These are phyloP conservation scores for Colletotrichum godetiae DNA, from an alignment of 2,329 filamentous ascomycete species.

Conservation along the genomic window DNA sequence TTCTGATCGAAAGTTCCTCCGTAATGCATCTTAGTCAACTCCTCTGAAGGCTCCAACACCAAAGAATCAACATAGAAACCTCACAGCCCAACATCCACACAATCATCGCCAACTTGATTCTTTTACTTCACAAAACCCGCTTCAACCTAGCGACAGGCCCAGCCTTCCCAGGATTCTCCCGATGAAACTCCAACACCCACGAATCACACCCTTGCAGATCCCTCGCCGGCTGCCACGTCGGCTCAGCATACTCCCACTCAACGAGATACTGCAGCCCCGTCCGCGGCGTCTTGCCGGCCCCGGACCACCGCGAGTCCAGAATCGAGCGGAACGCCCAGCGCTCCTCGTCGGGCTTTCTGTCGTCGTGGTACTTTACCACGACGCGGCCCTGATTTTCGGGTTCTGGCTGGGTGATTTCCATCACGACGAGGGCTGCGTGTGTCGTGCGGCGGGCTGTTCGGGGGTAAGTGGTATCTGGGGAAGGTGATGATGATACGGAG, in stretches of 20 bases:
- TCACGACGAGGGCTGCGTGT: neutral
- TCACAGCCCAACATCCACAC: neutral
- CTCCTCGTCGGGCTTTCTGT: constrained; percentile 23
- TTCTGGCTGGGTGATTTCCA: constrained; percentile 21
- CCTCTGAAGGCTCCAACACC: neutral
- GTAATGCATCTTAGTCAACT: no score
- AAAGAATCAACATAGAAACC: no score
- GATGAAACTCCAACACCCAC: constrained; percentile 29
- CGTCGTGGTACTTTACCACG: constrained; percentile 4
- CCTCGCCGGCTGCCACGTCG: constrained; percentile 29
- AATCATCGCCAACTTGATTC: neutral
- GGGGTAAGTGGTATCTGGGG: no score
- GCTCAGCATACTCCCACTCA: constrained; percentile 30
- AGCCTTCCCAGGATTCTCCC: neutral
- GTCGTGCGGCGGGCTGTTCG: no score
- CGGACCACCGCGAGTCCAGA: constrained; percentile 20
- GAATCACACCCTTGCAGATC: constrained; percentile 24
- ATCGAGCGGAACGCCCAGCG: constrained; percentile 26
- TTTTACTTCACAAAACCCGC: neutral
- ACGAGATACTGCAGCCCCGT: constrained; percentile 25
- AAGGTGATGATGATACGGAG: neutral
- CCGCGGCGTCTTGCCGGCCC: constrained; percentile 13
- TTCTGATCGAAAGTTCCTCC: no score
- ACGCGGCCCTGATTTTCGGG: constrained; percentile 24
- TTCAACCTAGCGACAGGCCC: constrained; percentile 18